phyloP scores from a whole-genome alignment of 495 filamentous ascomycete genomes.

The Chaetomium tenue region DNA sequence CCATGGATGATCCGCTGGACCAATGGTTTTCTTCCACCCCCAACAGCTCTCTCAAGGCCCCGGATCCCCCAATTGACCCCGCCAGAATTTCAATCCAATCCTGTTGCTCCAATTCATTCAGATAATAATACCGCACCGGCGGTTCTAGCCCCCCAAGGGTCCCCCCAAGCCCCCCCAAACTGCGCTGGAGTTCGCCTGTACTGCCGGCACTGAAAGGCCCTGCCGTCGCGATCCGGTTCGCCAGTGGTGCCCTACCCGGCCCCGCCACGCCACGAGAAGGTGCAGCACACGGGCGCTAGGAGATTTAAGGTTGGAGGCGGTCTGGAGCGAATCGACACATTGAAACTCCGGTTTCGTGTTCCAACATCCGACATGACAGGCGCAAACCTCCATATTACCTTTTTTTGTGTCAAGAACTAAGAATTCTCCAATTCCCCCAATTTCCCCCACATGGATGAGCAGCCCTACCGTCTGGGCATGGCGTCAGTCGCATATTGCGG shows the following conservation, averaged over 20 bases:
- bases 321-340: no score
- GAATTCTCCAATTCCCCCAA: background rate
- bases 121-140: no score
- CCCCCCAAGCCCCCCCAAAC: background rate
- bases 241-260: background rate
- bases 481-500: background rate
- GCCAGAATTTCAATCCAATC: background rate
- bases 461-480: slow-evolving; percentile 3
- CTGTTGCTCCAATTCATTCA: background rate
- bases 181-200: background rate
- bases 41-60: no score
- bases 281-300: background rate
- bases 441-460: background rate
- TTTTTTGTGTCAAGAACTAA: background rate
- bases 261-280: background rate
- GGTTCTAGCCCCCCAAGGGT: background rate
- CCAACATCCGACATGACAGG: no score
- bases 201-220: background rate
- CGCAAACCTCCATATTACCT: no score
- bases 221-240: slow-evolving; percentile 15
- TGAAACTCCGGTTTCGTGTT: no score
- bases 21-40: background rate
- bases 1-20: background rate
- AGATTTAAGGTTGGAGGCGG: background rate
- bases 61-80: no score